These are phyloP conservation scores for Candida krabiensis DNA, from an alignment of 805 yeast species.

Conservation along the genomic window DNA sequence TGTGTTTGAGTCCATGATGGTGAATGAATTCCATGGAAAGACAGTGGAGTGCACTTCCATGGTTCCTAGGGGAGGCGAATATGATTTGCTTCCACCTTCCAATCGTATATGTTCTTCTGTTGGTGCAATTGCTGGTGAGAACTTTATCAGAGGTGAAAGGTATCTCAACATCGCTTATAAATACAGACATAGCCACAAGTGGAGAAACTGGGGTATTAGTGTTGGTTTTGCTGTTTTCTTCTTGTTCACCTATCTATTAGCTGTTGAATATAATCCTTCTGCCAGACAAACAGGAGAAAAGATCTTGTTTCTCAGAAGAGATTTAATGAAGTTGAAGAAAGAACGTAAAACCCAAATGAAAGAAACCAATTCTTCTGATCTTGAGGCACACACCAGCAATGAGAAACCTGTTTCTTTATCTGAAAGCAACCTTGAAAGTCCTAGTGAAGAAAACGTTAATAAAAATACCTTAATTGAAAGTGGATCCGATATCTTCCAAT, in stretches of 20 bases:
- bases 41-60: constrained; percentile 34
- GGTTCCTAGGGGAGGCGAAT: constrained; percentile 39
- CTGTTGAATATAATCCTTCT: constrained; percentile 54
- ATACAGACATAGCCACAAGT: constrained; percentile 56
- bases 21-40: constrained; percentile 55
- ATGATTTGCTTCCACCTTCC: constrained; percentile 37
- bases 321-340: constrained; percentile 42
- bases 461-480: not conserved
- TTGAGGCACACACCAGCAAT: constrained; percentile 16
- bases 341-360: constrained; percentile 19
- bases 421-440: constrained; percentile 14
- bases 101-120: constrained; percentile 51
- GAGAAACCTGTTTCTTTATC: constrained; percentile 14
- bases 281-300: constrained; percentile 66
- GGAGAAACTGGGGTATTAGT: constrained; percentile 72
- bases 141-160: constrained; percentile 51
- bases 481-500: constrained; percentile 49
- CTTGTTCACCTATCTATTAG: constrained; percentile 43
- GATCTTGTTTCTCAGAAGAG: constrained; percentile 47
- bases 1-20: constrained; percentile 52
- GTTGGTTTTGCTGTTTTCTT: constrained; percentile 37
- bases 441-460: not conserved
- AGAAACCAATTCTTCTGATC: constrained; percentile 8
- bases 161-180: constrained; percentile 45
- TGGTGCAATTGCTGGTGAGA: constrained; percentile 42